A percentile compares a stretch with the other conserved stretches of the same genome.
Evolutionary conservation across 2,329 filamentous ascomycete species (phyloP).

Genomic region (Remersonia thermophila): DNA sequence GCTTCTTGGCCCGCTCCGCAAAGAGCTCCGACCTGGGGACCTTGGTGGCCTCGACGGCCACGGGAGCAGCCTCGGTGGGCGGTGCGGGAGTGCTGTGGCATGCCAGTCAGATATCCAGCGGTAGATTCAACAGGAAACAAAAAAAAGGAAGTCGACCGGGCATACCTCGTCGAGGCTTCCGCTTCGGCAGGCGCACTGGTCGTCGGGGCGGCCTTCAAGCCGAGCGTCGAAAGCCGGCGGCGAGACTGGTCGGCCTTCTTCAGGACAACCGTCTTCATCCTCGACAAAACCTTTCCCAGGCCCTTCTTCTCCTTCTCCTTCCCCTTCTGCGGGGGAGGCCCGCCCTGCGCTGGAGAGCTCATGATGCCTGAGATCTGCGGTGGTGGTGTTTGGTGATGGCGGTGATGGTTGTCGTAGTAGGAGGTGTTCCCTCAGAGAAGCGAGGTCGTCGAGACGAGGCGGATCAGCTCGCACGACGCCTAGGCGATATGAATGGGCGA

Average conservation of each 20-base stretch:
- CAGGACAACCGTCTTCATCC: constrained; percentile 39
- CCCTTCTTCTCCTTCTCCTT: constrained; percentile 35
- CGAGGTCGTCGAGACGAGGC: too few species aligned
- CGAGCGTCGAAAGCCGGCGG: constrained; percentile 12
- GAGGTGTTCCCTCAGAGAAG: too few species aligned
- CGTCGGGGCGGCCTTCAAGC: constrained; percentile 10
- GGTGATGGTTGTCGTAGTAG: too few species aligned
- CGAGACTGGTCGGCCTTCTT: constrained; percentile 28
- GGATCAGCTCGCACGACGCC: too few species aligned
- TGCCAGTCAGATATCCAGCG: constrained; percentile 1
- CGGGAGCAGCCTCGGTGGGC: constrained; percentile 6
- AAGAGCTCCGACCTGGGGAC: constrained; percentile 39
- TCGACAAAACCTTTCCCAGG: constrained; percentile 34
- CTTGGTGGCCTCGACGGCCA: constrained; percentile 17
- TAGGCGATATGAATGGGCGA: too few species aligned
- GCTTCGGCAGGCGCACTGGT: constrained; percentile 6
- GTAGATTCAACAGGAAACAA: background rate
- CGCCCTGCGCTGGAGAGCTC: constrained; percentile 31
- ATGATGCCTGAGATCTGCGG: constrained; percentile 18
- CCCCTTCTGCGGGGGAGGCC: constrained; percentile 26
- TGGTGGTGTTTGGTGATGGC: background rate
- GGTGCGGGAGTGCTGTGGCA: constrained; percentile 7
- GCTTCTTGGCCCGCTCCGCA: constrained; percentile 43
- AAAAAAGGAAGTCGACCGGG: background rate
- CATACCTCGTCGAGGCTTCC: constrained; percentile 12